Conservation (phyloP, 371 early-diverging fungal genomes). For the Quaeritorhiza haematococci region DNA sequence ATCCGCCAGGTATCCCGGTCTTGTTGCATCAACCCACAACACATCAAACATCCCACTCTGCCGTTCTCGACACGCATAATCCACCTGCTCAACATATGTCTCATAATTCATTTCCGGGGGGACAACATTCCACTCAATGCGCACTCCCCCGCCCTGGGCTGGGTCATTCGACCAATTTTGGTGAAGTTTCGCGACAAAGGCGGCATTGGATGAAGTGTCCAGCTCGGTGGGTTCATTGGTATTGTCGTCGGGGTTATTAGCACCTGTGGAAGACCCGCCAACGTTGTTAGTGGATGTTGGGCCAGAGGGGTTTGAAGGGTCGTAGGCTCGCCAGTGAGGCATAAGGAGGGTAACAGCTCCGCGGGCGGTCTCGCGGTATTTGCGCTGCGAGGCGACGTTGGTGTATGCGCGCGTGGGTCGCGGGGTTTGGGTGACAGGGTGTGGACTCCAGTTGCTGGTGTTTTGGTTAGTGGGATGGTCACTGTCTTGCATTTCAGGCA, state of each 20-base stretch:
- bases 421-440: no score
- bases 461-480: no score
- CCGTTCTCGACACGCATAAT: slow-evolving; percentile 19
- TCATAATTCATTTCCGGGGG: no score
- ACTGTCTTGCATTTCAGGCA: no score
- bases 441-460: no score
- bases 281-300: background rate
- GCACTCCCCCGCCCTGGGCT: slow-evolving; percentile 8
- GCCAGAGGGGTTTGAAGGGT: slow-evolving; percentile 4
- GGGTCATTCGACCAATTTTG: slow-evolving; percentile 8
- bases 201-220: slow-evolving; percentile 1
- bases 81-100: slow-evolving; percentile 18
- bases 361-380: slow-evolving; percentile 14
- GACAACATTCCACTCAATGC: no score
- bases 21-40: slow-evolving; percentile 21
- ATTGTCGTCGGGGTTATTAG: background rate
- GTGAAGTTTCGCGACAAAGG: slow-evolving; percentile 12
- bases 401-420: slow-evolving; percentile 3
- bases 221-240: slow-evolving; percentile 5
- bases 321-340: slow-evolving; percentile 9
- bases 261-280: no score
- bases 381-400: slow-evolving; percentile 6
- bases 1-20: slow-evolving; percentile 22
- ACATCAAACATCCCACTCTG: slow-evolving; percentile 27
- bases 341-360: slow-evolving; percentile 25